Evolutionary conservation across 2,329 filamentous ascomycete species (phyloP).

Genomic region (Epichloe sibirici): DNA sequence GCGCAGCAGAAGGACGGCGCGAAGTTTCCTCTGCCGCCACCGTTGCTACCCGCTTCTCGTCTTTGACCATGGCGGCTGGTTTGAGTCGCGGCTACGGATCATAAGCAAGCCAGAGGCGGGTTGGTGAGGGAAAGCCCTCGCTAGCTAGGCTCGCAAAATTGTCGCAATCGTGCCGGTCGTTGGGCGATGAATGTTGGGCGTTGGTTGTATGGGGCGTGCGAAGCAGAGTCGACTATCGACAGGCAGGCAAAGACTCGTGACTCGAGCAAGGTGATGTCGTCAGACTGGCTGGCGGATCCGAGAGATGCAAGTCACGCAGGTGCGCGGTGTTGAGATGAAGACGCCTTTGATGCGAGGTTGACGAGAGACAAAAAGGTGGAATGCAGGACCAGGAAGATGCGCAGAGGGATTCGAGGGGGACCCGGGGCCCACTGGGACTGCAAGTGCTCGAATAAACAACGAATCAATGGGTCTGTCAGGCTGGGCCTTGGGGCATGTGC

Average conservation of each 20-base stretch:
- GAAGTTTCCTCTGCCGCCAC: conserved; percentile 11
- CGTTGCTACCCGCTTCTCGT: conserved; percentile 16
- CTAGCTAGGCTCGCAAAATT: conserved; percentile 5
- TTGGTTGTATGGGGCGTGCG: too few species aligned
- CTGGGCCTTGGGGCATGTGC: too few species aligned
- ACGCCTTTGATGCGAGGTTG: background rate
- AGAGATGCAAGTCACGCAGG: background rate
- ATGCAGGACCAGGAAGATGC: background rate
- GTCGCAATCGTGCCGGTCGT: conserved; percentile 9
- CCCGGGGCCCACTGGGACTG: background rate
- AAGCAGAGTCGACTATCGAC: too few species aligned
- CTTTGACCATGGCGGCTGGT: conserved; percentile 15
- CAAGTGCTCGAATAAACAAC: background rate
- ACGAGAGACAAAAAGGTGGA: background rate
- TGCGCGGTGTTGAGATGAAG: background rate
- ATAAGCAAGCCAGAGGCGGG: background rate
- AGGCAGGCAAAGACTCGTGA: background rate
- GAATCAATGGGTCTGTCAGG: too few species aligned
- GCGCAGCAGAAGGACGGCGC: conserved; percentile 9
- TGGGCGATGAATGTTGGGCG: background rate
- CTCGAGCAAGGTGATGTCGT: background rate
- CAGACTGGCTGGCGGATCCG: background rate
- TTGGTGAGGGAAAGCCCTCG: conserved; percentile 7
- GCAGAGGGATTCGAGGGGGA: background rate
- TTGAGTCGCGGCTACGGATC: background rate